These are phyloP conservation scores for Kodamaea anthophila DNA, from an alignment of 1,139 yeast species.

Conservation along the genomic window DNA sequence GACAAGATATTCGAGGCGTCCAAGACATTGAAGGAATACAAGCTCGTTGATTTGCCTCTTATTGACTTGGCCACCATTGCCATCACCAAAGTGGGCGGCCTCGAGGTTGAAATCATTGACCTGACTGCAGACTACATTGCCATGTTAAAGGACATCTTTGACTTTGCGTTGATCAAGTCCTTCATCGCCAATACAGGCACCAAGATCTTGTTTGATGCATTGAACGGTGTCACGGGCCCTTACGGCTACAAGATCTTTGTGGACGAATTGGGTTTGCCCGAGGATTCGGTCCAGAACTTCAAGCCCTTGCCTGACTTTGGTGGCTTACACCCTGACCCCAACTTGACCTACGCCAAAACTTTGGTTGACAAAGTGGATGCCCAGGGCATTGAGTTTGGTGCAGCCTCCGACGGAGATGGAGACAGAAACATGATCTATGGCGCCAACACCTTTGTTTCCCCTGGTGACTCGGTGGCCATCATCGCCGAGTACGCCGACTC, in stretches of 20 bases:
- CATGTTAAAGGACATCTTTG: slow-evolving; percentile 81
- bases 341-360: slow-evolving; percentile 87
- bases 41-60: slow-evolving; percentile 48
- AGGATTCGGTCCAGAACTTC: slow-evolving; percentile 67
- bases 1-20: slow-evolving; percentile 76
- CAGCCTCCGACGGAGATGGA: slow-evolving; percentile 98
- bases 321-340: slow-evolving; percentile 97
- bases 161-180: slow-evolving; percentile 70
- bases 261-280: slow-evolving; percentile 76
- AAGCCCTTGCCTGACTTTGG: slow-evolving; percentile 87
- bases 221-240: slow-evolving; percentile 97
- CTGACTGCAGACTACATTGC: slow-evolving; percentile 71
- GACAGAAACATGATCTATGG: slow-evolving; percentile 99
- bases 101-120: slow-evolving; percentile 69
- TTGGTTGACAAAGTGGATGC: slow-evolving; percentile 80
- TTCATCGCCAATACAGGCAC: slow-evolving; percentile 59
- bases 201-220: slow-evolving; percentile 77
- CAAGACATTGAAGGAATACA: slow-evolving; percentile 52
- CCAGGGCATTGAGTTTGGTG: slow-evolving; percentile 85
- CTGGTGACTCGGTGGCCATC: slow-evolving; percentile 97
- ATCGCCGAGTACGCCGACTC: slow-evolving; percentile 87
- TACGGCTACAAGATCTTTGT: slow-evolving; percentile 82
- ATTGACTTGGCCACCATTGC: slow-evolving; percentile 64
- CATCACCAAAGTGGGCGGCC: slow-evolving; percentile 38
- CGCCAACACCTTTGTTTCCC: slow-evolving; percentile 90